Evolutionary conservation across 1,284 basidiomycete genomes (phyloP), one percentile per base, ranked within the genome.

Genomic region (Coniferiporia weirii): DNA sequence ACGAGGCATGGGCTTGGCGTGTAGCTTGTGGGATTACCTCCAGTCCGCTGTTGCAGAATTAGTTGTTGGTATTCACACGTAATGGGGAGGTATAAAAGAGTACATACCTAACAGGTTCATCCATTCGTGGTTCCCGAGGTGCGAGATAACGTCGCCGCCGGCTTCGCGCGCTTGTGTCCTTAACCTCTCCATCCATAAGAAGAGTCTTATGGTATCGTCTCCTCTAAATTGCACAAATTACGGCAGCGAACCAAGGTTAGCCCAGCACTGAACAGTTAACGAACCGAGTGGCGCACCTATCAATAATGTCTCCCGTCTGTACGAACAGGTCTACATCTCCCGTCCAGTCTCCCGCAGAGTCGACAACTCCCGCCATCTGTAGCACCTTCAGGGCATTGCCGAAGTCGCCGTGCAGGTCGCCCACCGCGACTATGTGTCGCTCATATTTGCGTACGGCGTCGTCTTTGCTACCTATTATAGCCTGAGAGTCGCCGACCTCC

Each of bases 231-330:
- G 2, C 38, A 34, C 19, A 19, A 50, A 44, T 8, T 27, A 52
- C 19, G 40, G 19, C 20, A 17, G 36, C 22, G 20, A 13, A 54
- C 32, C 17, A 45, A 36, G 60, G 64, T 10, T 65, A 62, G 44
- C 27, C 3, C 6, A 51, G 4, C 7, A 45, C n/a, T 36, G n/a
- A 45, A 17, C 7, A 35, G 7, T 7, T 36, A 8, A 40, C 19
- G 12, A 19, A 22, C 22, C 34, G 15, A 20, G 8, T 44, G 69
- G 52, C 76, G 49, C 62, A 89, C 82, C 90, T 78, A 72, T 95
- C 93, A 63, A 96, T 89, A 49, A 96, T 95, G 71, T 97, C 94
- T 3, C 94, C 94, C 0, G 94, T 96, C 75, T 96, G 93, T 13
- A 95, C 93, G 63, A 95, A 85, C 57, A 87, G 84, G 69, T 93